Base-by-base conservation (phyloP, 768 basidiomycete species). In the Gloeostereum incarnatum region DNA sequence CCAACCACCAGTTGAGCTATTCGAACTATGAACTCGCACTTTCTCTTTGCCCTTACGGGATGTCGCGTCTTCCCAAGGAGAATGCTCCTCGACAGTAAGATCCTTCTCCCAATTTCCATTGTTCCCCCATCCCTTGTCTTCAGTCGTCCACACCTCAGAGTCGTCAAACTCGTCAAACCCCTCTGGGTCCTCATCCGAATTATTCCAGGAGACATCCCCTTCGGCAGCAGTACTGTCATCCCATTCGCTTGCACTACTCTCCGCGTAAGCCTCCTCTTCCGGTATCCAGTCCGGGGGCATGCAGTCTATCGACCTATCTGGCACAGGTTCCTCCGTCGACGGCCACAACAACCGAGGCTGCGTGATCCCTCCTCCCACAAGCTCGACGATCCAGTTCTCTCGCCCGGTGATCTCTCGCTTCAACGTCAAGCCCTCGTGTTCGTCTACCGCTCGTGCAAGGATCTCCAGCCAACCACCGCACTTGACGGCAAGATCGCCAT, bases 401-500 rank as follows among this genome's bases (percentile, higher is more conserved):
- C 57, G 38, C 48, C 54, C 9, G 59, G 26, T 58, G 10, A 55
- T 53, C 4, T 61, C 61, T 30, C 55, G 56, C 49, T 61, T 60
- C 46, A 74, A 45, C 11, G 50, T 49, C 35, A 74, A 48, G 32
- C 59, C 55, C 2, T 61, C 53, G 20, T 65, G 60, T 23, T 58
- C 54, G 26, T 73, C 68, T 3, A 75, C 57, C 0, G 72, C 71
- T 24, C 62, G 57, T 0, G 74, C 50, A 18, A 80, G 51, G 11
- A 69, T 42, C 45, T 78, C 76, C n/a, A 79, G 61, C 69, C 71
- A 75, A 0, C 78, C 80, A 6, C 76, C 76, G 41, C 80, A 81
- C 6, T 65, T 38, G 2, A 57, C 45, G 0, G 69, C 53, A 35
- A 81, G 56, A 1, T 70, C 62, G 8, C 49, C 53, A 48, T 68